Percentiles rank a stretch among this genome's conserved stretches.
phyloP scores from a whole-genome alignment of 2,329 filamentous ascomycete species.

The Lasiodiplodia sp. region DNA sequence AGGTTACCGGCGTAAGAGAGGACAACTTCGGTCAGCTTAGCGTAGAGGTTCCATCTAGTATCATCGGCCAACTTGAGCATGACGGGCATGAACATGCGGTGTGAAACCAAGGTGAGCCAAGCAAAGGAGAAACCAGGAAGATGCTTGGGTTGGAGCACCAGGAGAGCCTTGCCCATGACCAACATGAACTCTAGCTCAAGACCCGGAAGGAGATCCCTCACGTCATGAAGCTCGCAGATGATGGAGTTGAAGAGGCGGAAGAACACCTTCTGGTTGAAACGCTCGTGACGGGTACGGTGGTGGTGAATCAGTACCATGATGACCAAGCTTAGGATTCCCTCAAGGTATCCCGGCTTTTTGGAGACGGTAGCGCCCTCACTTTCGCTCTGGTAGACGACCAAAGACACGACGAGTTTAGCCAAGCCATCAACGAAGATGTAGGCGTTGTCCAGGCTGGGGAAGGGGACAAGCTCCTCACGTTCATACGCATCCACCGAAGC shows the following conservation, averaged over 20 bases:
- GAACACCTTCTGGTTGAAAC: slow-evolving; percentile 88
- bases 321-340: slow-evolving; percentile 78
- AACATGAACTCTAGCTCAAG: slow-evolving; percentile 75
- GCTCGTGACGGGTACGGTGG: slow-evolving; percentile 78
- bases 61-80: slow-evolving; percentile 73
- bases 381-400: slow-evolving; percentile 74
- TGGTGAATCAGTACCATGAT: slow-evolving; percentile 86
- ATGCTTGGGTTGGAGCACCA: slow-evolving; percentile 76
- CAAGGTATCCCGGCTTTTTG: slow-evolving; percentile 74
- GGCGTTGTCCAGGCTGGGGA: slow-evolving; percentile 65
- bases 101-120: slow-evolving; percentile 83
- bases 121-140: slow-evolving; percentile 84
- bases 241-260: slow-evolving; percentile 87
- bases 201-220: slow-evolving; percentile 51
- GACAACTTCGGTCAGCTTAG: slow-evolving; percentile 74
- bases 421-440: slow-evolving; percentile 79
- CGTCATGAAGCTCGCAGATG: slow-evolving; percentile 75
- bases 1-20: slow-evolving; percentile 79
- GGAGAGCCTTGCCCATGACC: slow-evolving; percentile 73
- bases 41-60: slow-evolving; percentile 78
- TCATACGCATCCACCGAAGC: slow-evolving; percentile 81
- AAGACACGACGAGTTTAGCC: slow-evolving; percentile 77
- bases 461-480: slow-evolving; percentile 66
- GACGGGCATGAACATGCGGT: slow-evolving; percentile 82
- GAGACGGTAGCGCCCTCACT: slow-evolving; percentile 64